Evolutionary conservation across 2,329 filamentous ascomycete species (phyloP).

Genomic region (Colletotrichum musicola): DNA sequence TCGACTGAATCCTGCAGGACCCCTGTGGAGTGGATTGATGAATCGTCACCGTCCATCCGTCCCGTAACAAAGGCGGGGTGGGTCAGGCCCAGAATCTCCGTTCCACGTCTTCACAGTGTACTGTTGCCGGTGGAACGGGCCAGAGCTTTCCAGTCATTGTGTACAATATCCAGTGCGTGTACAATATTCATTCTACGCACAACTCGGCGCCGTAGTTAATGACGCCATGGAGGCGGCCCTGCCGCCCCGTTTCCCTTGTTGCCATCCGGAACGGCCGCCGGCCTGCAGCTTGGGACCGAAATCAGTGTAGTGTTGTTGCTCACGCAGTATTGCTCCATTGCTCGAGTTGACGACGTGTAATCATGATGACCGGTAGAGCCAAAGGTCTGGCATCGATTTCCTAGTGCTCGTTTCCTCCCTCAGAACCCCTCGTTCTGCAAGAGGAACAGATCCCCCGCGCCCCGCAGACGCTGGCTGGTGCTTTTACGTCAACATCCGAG

Average conservation of each 20-base stretch:
- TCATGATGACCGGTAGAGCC: too few relatives aligned
- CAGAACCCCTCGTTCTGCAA: too few relatives aligned
- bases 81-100: constrained; percentile 29
- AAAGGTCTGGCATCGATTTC: too few relatives aligned
- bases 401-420: too few relatives aligned
- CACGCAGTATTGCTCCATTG: neutral
- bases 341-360: too few relatives aligned
- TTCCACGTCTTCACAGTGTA: constrained; percentile 15
- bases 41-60: constrained; percentile 25
- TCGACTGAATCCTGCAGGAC: constrained; percentile 7
- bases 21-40: constrained; percentile 21
- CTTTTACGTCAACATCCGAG: constrained; percentile 26
- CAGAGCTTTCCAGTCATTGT: constrained; percentile 19
- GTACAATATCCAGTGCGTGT: too few relatives aligned
- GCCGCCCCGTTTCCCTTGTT: neutral
- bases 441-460: neutral
- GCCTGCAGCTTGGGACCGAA: neutral
- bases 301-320: too few relatives aligned
- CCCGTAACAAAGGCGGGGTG: constrained; percentile 6
- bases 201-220: constrained; percentile 18
- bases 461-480: neutral
- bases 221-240: constrained; percentile 29
- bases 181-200: too few relatives aligned
- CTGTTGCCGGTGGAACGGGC: constrained; percentile 9
- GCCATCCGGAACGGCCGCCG: neutral